These are phyloP conservation scores for Uncinocarpus reesii DNA, from an alignment of 2,329 filamentous ascomycete genomes.

Conservation along the genomic window DNA sequence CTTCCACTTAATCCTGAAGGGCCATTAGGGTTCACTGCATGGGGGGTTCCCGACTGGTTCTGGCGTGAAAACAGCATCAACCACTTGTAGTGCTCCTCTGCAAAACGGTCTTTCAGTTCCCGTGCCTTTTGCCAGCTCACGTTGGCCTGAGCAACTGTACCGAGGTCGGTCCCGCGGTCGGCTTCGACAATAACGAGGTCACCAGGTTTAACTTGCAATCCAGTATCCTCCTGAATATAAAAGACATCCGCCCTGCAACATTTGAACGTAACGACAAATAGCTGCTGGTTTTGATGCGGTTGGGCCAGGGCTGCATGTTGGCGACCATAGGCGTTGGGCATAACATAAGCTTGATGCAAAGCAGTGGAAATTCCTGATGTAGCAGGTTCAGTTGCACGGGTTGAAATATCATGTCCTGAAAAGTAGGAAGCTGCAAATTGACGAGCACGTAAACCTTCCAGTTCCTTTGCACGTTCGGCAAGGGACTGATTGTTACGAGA, in stretches of 20 bases:
- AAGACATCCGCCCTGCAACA: conserved; percentile 92
- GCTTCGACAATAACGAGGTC: conserved; percentile 97
- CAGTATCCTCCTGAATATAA: conserved; percentile 92
- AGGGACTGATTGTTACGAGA: conserved; percentile 27
- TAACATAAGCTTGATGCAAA: conserved; percentile 33
- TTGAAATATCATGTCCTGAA: conserved; percentile 29
- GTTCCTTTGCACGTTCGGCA: conserved; percentile 26
- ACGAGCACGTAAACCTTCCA: conserved; percentile 32
- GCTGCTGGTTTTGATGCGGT: conserved; percentile 36
- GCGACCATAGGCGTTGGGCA: conserved; percentile 31
- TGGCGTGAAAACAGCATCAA: conserved; percentile 96
- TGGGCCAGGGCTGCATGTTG: conserved; percentile 30
- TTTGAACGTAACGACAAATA: conserved; percentile 93
- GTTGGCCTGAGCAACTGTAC: conserved; percentile 80
- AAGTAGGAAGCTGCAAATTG: conserved; percentile 38
- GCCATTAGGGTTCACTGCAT: conserved; percentile 38
- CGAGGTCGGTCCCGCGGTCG: conserved; percentile 88
- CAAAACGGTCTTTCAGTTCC: conserved; percentile 79
- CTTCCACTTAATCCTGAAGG: conserved; percentile 56
- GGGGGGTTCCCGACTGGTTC: conserved; percentile 41
- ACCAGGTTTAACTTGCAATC: conserved; percentile 76
- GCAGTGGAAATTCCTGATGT: conserved; percentile 27
- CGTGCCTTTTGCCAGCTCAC: conserved; percentile 81
- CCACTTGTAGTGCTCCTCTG: conserved; percentile 95
- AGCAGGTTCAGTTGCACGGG: conserved; percentile 26